Base-by-base conservation (phyloP, 768 basidiomycete genomes). In the Leucocoprinus birnbaumii region DNA sequence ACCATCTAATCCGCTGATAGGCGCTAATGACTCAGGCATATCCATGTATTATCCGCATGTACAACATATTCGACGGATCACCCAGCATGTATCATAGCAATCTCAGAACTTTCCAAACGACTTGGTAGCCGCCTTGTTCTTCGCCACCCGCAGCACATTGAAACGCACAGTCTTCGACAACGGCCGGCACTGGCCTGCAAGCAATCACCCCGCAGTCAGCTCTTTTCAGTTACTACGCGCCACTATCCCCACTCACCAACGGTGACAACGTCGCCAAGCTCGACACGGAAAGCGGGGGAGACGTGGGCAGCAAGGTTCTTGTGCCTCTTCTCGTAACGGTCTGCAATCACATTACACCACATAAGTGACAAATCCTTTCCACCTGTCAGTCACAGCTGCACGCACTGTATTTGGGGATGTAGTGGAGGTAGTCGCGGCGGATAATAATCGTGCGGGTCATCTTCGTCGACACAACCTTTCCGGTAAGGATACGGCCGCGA, bases 381-480 rank as follows among this genome's bases (percentile, higher is more conserved):
- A 27, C 26, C 22, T 37, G 14, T 27, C 16, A 16, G 34, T 38
- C 24, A 41, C 11, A 25, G 40, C 18, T 5, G 7, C 10, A 83
- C 91, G 68, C 71, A 94, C 91, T 90, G 84, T 98, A 99, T 82
- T 99, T 99, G 63, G 95, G 93, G 72, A 99, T 84, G 78, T 94
- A 98, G 78, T 94, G 92, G 46, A 94, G 84, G 74, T 93, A 93
- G 74, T 94, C 90, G 61, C 90, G 80, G 61, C 97, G 94, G 77
- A 99, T 94, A 76, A 98, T 85, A 70, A 98, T 83, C 57, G 97
- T 98, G 70, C 96, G 92, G 71, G 89, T 96, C 97, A 99, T 98
- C 83, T 99, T 99, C 45, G 95, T 97, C 51, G 96, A 98, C 58
- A 98, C 80, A 59, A 99, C 96, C 73, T 92, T 92, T 72, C 97